These are phyloP conservation scores for Tetrapyrgos nigripes DNA, from an alignment of 1,284 basidiomycete genomes.

Conservation along the genomic window DNA sequence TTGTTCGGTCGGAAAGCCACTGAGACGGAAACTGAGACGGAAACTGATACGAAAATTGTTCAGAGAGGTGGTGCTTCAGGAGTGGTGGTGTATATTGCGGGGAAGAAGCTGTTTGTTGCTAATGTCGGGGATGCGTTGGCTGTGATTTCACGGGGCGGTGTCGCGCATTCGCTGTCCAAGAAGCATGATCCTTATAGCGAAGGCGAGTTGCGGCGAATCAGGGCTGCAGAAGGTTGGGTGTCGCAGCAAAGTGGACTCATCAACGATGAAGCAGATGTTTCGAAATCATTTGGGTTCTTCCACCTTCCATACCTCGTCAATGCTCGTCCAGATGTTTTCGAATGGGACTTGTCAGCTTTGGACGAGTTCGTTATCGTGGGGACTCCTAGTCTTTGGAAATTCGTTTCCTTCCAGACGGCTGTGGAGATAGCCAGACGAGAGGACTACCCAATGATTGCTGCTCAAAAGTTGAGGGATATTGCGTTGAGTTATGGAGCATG, in stretches of 20 bases:
- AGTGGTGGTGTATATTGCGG: constrained; percentile 86
- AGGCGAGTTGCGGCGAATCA: constrained; percentile 85
- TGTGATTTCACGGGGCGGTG: constrained; percentile 86
- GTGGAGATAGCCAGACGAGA: constrained; percentile 95
- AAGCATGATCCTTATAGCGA: constrained; percentile 93
- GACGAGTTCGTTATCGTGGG: constrained; percentile 98
- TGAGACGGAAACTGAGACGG: constrained; percentile 74
- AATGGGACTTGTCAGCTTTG: constrained; percentile 77
- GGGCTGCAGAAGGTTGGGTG: constrained; percentile 94
- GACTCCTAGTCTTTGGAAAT: constrained; percentile 93
- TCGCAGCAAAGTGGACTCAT: constrained; percentile 91
- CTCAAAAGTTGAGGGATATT: constrained; percentile 95
- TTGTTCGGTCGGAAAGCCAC: constrained; percentile 44
- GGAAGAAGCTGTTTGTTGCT: constrained; percentile 88
- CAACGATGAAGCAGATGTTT: constrained; percentile 91
- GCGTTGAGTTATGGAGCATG: constrained; percentile 97
- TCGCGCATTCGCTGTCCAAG: constrained; percentile 78
- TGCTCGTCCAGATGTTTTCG: constrained; percentile 81
- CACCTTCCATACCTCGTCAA: constrained; percentile 92
- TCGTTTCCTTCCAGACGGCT: constrained; percentile 93
- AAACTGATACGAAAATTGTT: constrained; percentile 38
- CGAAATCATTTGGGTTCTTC: constrained; percentile 94
- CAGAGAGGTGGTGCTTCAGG: constrained; percentile 80
- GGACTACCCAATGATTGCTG: constrained; percentile 94
- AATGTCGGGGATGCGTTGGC: constrained; percentile 92